Percentiles rank a stretch among this genome's conserved stretches.
These are phyloP conservation scores for Cladosporium sp. DNA, from an alignment of 2,329 filamentous ascomycete genomes.

Conservation along the genomic window DNA sequence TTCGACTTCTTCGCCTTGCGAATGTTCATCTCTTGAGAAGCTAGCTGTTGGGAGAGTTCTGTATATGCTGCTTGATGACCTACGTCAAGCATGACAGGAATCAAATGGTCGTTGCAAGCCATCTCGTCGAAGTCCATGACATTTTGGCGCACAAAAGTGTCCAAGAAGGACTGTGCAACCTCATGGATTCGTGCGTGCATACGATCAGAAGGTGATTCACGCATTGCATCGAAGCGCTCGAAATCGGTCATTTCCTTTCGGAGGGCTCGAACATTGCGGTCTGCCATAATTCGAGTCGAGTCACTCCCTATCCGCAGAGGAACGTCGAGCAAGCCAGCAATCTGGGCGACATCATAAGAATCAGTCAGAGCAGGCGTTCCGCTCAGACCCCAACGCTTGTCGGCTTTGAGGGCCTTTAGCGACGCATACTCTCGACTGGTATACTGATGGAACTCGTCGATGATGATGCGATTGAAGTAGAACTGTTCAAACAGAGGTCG, in stretches of 20 bases:
- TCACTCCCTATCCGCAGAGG: constrained; percentile 53
- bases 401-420: constrained; percentile 44
- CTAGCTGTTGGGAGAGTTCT: constrained; percentile 52
- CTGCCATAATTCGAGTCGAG: constrained; percentile 40
- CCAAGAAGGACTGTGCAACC: constrained; percentile 53
- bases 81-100: constrained; percentile 41
- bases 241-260: constrained; percentile 44
- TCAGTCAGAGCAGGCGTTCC: constrained; percentile 57
- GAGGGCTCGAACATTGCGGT: constrained; percentile 42
- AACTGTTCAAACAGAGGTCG: constrained; percentile 54
- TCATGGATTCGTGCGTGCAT: constrained; percentile 51
- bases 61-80: constrained; percentile 52
- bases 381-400: constrained; percentile 59
- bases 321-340: constrained; percentile 54
- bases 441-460: constrained; percentile 63
- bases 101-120: constrained; percentile 39
- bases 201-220: constrained; percentile 44
- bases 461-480: constrained; percentile 55
- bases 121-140: constrained; percentile 39
- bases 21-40: constrained; percentile 47
- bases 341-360: constrained; percentile 57
- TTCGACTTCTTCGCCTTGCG: constrained; percentile 35
- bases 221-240: constrained; percentile 54
- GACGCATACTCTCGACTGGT: constrained; percentile 39
- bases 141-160: constrained; percentile 48